Evolutionary conservation across 495 filamentous ascomycete species (phyloP), one percentile per base, ranked within the genome.

Genomic region (Talaromyces trachyspermus): DNA sequence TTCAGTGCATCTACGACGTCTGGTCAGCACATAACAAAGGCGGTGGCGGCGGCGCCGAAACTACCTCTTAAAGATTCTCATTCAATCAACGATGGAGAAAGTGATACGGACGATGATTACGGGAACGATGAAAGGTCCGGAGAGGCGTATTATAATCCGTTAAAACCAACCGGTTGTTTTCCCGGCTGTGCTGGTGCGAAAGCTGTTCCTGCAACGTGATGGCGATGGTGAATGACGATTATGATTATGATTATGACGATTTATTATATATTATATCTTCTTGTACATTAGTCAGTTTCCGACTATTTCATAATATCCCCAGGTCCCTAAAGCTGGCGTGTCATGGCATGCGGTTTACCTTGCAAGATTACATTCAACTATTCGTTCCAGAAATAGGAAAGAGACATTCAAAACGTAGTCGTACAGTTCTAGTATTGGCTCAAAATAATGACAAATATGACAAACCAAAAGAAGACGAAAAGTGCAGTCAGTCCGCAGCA

Each of bases 131-230:
- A 60, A 55, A 59, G 56, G 23, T 54, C 61, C 5, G 63, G 56
- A 5, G 68, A 59, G 12, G 69, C 60, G 5, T 71, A 70, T 46
- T 80, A 80, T 60, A 62, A 79, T 60, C 77, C 77, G 12, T 60
- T 61, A 14, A 54, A 56, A 24, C 77, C 77, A 24, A 80, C 76
- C 4, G 74, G 59, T 43, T 81, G 77, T 58, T 63, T 61, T 47
- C 25, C 51, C 18, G 62, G 55, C 4, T 77, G 74, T 63, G 36
- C 54, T 2, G 64, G 65, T 8, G 7, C 38, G 11, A 54, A 38
- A 33, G 36, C 19, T 10, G 44, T 50, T 14, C 51, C 46, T 42
- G 24, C 15, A 9, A 20, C 36, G 14, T 20, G 18, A 39, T 39
- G n/a, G n/a, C n/a, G n/a, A n/a, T n/a, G n/a, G n/a, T n/a, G n/a